Base-by-base conservation (phyloP, 208 protist genomes). In the Wallacemonas collosoma region DNA sequence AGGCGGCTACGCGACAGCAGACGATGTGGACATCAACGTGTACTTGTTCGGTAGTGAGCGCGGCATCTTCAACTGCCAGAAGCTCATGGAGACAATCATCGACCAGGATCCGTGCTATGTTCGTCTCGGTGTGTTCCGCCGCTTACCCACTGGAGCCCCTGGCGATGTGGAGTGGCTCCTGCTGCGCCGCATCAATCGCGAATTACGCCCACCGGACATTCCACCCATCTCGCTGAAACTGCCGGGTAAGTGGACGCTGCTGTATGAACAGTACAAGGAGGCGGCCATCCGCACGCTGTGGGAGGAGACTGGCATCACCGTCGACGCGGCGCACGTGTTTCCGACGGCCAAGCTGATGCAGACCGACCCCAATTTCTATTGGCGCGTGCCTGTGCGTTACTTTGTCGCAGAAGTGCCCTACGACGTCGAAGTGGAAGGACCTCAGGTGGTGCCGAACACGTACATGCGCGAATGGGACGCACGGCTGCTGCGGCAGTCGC, bases 1-100 rank as follows among this genome's bases (percentile, higher is more conserved):
- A 41, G 88, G 80, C 36, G 76, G 77, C 45, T 97, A 97, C 70
- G 78, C 86, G 3, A 67, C 51, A 17, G 87, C 90, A 14, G 93
- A 97, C 76, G 90, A 95, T 45, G 93, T 97, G 47, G 93, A 97
- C 48, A 80, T 95, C 38, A 93, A 81, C 1, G 87, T 97, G 35
- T 97, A 95, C 73, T 80, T 97, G 50, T 97, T 97, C 71, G 93
- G 93, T 48, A 94, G 85, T 39, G 89, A 97, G 75, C 86, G 90
- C 40, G 93, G 89, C 15, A 85, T 97, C 68, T 89, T 90, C 68
- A 95, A 94, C 72, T 93, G 89, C 64, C 82, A 87, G n/a, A 83
- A 93, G 72, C 76, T 97, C 41, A 94, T 97, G 88, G 90, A 97
- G 58, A 72, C 81, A 8, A 82, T 83, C 15, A 71, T 95, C 12